These are phyloP conservation scores for Pestalotiopsis sp. DNA, from an alignment of 2,329 filamentous ascomycete species.

Conservation along the genomic window DNA sequence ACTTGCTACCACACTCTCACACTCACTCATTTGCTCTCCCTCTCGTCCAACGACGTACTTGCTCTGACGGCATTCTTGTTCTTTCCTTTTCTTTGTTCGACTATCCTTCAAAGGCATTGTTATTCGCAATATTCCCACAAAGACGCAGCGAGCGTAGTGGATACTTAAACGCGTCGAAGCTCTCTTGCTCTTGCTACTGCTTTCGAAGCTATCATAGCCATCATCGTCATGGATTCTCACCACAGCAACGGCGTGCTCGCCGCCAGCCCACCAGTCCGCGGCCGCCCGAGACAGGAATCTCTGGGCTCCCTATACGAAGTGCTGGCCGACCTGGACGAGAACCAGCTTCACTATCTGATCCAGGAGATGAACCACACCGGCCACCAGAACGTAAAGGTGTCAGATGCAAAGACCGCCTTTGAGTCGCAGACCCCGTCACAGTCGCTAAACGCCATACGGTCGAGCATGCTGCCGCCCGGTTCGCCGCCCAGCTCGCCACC, in stretches of 20 bases:
- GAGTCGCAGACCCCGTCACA: slow-evolving; percentile 12
- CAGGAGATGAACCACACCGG: slow-evolving; percentile 17
- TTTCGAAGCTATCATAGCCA: not conserved
- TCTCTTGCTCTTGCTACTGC: not conserved
- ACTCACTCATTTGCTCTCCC: not conserved
- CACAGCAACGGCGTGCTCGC: not conserved
- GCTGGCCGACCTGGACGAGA: slow-evolving; percentile 15
- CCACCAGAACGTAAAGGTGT: slow-evolving; percentile 13
- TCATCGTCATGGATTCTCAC: slow-evolving; percentile 3
- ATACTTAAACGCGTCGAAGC: not conserved
- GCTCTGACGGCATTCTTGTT: not conserved
- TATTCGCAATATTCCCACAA: not conserved
- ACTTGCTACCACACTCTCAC: not conserved
- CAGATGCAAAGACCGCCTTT: slow-evolving; percentile 13
- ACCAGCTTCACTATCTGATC: slow-evolving; percentile 16
- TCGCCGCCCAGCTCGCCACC: not conserved
- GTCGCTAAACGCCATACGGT: slow-evolving; percentile 7
- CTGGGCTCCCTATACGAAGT: slow-evolving; percentile 15
- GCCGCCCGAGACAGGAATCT: slow-evolving; percentile 7
- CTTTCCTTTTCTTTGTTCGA: not conserved
- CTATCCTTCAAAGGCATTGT: not conserved
- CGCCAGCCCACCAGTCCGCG: not conserved
- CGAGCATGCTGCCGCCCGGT: slow-evolving; percentile 10
- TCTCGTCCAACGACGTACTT: not conserved
- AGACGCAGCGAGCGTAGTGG: not conserved